Base-by-base conservation (phyloP, 208 protist genomes). In the Lotmaria passim region DNA sequence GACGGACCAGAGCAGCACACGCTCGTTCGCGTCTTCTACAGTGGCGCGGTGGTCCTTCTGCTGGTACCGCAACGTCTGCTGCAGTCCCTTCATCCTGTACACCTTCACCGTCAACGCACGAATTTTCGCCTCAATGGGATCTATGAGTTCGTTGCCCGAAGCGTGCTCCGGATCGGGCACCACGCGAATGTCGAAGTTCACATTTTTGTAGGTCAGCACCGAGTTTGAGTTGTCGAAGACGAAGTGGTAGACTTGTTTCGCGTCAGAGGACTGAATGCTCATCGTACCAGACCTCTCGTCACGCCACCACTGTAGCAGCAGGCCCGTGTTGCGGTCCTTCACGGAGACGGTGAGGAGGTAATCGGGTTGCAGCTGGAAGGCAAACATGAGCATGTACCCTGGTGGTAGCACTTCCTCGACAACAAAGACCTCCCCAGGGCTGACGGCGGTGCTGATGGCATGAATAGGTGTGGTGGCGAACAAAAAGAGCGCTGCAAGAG, bases 21-120 rank as follows among this genome's bases (percentile, higher is more conserved):
- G 62, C 33, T 75, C 71, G 30, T 89, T 92, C 23, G 78, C 52
- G 23, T 78, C 67, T 62, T 95, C 84, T n/a, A 91, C 81, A 3
- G 87, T 91, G 34, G 43, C 38, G 24, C 83, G 84, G 79, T 95
- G 91, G 12, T 81, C 44, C 69, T 78, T 77, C 68, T 96, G 83
- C 36, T 84, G 51, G 14, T 63, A 48, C 8, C 83, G 74, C 56
- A 93, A 62, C 3, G 23, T 33, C 38, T 79, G 34, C 79, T 95
- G 91, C 11, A 66, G 11, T 1, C n/a, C 30, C 21, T 61, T 60
- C 48, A 74, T 46, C 28, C 0, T 31, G 7, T 61, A 50, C 38
- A 67, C 28, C 41, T 61, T 74, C 38, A 28, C 15, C 26, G 72
- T 24, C 11, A 93, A 58, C 0, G 23, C 8, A 5, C 74, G 43